Base-by-base conservation (phyloP, 2,329 filamentous ascomycete species). In the Diaporthe citrichinensis region DNA sequence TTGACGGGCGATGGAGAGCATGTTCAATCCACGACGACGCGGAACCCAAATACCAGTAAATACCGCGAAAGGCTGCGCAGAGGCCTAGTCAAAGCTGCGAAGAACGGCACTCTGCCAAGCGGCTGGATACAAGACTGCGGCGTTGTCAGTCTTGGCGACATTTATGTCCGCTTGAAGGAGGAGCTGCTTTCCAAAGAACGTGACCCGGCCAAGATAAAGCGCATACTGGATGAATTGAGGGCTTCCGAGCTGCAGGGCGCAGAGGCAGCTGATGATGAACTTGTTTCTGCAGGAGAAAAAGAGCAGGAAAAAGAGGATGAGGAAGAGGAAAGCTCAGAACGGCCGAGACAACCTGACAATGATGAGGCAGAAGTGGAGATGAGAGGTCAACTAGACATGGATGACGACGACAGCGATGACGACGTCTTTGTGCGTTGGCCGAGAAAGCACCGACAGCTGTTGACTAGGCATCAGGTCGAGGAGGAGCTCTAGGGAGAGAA, bases 51-150 rank as follows among this genome's bases (percentile, higher is more conserved):
- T 14, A n/a, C 20, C 20, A 36, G 10, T 2, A 68, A 9, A 28
- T 39, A 68, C 46, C 31, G 39, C 15, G 25, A 53, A 9, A 4
- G 15, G 2, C 23, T 68, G 34, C 46, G 65, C 46, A 68, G 65
- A 23, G 65, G 46, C 23, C 31, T 62, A 20, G 44, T 72, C n/a
- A 14, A 49, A 39, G 57, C 71, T 46, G 71, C 71, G 20, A 31
- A 53, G 12, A 62, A 72, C 7, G 58, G 58, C 14, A 41, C 71
- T 39, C 1, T 28, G 14, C 57, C 25, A 3, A 49, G 15, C 36
- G 31, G 49, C 46, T 55, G 44, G 57, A 23, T 73, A 36, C 34
- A 34, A 4, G 12, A 31, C 17, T 10, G 28, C 8, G 34, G 31
- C 14, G 34, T 46, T 34, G n/a, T 3, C 34, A 6, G 58, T 36